Evolutionary conservation across 129 eudicot species (phyloP), one percentile per base, ranked within the genome.

Genomic region (Lactuca sativa): DNA sequence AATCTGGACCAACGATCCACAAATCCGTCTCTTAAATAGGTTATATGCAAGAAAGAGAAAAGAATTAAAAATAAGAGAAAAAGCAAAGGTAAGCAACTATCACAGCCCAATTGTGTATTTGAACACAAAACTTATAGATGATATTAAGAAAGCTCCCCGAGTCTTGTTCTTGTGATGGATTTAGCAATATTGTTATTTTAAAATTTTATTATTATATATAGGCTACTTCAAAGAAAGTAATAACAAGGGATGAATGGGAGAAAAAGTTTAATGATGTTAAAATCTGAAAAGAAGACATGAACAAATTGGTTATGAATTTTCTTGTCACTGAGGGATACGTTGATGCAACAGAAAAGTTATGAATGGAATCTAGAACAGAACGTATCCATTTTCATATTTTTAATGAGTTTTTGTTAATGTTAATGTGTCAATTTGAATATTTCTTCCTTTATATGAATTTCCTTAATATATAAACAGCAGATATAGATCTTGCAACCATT

Each of bases 281-380:
- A 75, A 82, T 90, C 53, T 82, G 75, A 76, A 93, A 93, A 80
- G 93, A 93, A 69, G 97, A 93, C 66, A 93, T 90, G 95, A 85
- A 93, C 85, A 93, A 82, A 66, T 70, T 93, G 86, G 97, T 93
- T 36, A 93, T 93, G 96, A 89, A 93, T 80, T 93, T 89, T 83
- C 96, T 93, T 77, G 97, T 93, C 66, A 93, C 99, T 0, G 97
- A 93, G 78, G 99, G 99, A 48, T 90, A 85, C 82, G 99, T 87
- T 67, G 99, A 93, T 52, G 99, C 89, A 51, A 95, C 97, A 34
- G 97, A 93, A 65, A 89, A 89, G 71, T 93, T 93, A 75, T 86
- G 85, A 56, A 54, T 57, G 70, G 99, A 93, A 72, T 81, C 99
- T 54, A 95, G 97, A 78, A 93, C 95, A 11, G 95, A 87, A 58